phyloP scores from a whole-genome alignment of 148 eudicot genomes.

The Heliamphora exappendiculata region DNA sequence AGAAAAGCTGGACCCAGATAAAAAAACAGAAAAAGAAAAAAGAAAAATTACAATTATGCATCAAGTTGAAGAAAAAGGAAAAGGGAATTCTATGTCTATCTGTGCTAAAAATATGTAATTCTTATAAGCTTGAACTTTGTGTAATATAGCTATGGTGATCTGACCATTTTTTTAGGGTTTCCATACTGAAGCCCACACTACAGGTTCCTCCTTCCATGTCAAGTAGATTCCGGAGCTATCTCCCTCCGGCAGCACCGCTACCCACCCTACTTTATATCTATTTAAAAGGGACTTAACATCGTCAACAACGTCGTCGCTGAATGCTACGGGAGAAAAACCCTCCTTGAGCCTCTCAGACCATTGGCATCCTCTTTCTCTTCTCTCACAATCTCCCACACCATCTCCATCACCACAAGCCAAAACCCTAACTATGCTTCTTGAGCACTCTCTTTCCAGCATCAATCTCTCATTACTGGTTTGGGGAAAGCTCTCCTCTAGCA shows the following conservation, averaged over 20 bases:
- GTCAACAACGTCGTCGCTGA: slow-evolving; percentile 43
- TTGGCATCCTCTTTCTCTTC: slow-evolving; percentile 37
- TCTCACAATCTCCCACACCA: slow-evolving; percentile 27
- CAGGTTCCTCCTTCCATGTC: slow-evolving; percentile 48
- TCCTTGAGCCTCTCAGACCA: slow-evolving; percentile 35
- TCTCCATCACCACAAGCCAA: slow-evolving; percentile 35
- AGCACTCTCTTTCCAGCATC: slow-evolving; percentile 43
- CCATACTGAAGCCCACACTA: slow-evolving; percentile 53
- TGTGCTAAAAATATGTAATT: not conserved
- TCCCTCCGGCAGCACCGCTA: slow-evolving; percentile 17
- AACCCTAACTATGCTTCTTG: slow-evolving; percentile 38
- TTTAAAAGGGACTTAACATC: slow-evolving; percentile 43
- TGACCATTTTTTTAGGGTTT: slow-evolving; percentile 25
- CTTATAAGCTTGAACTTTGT: not conserved
- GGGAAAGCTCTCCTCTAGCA: slow-evolving; percentile 44
- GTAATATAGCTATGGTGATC: not conserved
- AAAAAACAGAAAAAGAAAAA: too few species aligned
- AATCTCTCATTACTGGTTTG: slow-evolving; percentile 42
- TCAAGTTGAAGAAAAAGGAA: not conserved
- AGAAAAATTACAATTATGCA: not conserved
- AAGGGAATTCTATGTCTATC: not conserved
- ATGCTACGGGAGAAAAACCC: slow-evolving; percentile 15
- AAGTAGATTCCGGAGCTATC: slow-evolving; percentile 28
- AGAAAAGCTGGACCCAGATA: not conserved
- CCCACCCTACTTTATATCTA: slow-evolving; percentile 43